These are phyloP conservation scores for Diaporthe citri DNA, from an alignment of 2,329 filamentous ascomycete species.

Conservation along the genomic window DNA sequence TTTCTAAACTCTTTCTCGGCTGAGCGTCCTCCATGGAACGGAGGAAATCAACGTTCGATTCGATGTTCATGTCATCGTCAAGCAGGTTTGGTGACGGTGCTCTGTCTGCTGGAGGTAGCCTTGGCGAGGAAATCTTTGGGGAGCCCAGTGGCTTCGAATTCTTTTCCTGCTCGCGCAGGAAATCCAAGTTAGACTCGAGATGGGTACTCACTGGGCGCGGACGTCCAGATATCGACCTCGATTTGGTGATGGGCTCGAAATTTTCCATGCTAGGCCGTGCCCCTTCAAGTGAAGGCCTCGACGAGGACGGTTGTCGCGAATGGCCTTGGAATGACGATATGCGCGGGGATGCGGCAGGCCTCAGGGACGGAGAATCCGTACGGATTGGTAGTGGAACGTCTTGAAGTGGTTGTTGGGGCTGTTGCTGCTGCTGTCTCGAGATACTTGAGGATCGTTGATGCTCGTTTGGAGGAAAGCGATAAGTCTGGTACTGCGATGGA, in stretches of 20 bases:
- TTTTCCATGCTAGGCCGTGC: conserved; percentile 75
- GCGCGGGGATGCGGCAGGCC: conserved; percentile 46
- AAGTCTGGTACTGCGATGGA: conserved; percentile 57
- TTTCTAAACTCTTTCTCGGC: conserved; percentile 71
- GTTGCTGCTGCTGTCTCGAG: conserved; percentile 50
- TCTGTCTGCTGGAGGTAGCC: conserved; percentile 49
- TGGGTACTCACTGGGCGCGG: conserved; percentile 85
- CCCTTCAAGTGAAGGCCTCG: conserved; percentile 78
- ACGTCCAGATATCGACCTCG: conserved; percentile 54
- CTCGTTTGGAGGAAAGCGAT: conserved; percentile 57
- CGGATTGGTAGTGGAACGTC: conserved; percentile 35
- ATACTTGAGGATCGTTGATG: conserved; percentile 56
- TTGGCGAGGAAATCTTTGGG: conserved; percentile 52
- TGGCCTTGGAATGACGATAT: conserved; percentile 54
- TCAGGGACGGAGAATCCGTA: conserved; percentile 39
- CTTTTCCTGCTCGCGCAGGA: conserved; percentile 81
- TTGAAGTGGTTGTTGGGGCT: conserved; percentile 44
- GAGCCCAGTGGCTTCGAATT: conserved; percentile 57
- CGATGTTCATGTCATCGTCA: conserved; percentile 72
- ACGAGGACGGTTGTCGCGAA: conserved; percentile 59
- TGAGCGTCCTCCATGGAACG: conserved; percentile 79
- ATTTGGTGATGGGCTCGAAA: conserved; percentile 70
- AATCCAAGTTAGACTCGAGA: conserved; percentile 85
- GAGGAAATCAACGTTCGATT: conserved; percentile 86
- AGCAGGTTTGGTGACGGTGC: conserved; percentile 57